Evolutionary conservation across 257 asterid genomes (phyloP).

Genomic region (Parsonsia alboflavescens): DNA sequence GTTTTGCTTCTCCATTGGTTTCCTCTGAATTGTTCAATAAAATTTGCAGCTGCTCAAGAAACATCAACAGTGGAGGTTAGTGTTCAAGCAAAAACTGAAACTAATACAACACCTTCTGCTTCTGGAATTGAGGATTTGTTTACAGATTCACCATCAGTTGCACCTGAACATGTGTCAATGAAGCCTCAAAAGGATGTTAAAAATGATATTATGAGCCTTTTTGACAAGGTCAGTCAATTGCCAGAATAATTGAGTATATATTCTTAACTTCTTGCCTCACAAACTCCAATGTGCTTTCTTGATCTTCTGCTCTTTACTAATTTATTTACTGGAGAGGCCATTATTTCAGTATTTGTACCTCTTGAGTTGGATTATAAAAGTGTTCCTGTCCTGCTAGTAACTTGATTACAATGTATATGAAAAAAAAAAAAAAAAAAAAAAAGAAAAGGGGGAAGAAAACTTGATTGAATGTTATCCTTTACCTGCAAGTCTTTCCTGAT

Average conservation of each 20-base stretch:
- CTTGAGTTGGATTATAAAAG: not conserved
- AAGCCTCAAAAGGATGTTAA: constrained; percentile 74
- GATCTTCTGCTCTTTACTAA: not conserved
- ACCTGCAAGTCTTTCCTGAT: not conserved
- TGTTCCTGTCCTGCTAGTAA: not conserved
- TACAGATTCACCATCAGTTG: constrained; percentile 56
- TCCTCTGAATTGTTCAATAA: constrained; percentile 1
- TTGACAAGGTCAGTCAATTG: constrained; percentile 69
- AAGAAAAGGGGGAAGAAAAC: not conserved
- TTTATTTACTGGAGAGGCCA: not conserved
- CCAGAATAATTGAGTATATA: not conserved
- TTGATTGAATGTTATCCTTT: not conserved
- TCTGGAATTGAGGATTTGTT: constrained; percentile 80
- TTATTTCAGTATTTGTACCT: not conserved
- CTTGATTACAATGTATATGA: not conserved
- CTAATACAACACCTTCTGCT: constrained; percentile 43
- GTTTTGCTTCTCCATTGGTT: constrained; percentile 10
- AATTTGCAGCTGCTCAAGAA: constrained; percentile 70
- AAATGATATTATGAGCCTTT: constrained; percentile 91
- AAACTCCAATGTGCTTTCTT: not conserved
- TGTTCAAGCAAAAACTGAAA: constrained; percentile 30
- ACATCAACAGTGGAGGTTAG: constrained; percentile 48
- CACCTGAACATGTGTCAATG: constrained; percentile 37
- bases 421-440: no score
- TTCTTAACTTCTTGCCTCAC: not conserved